Evolutionary conservation across 805 yeast species (phyloP).

Genomic region (Zygoascus biomembranicola): DNA sequence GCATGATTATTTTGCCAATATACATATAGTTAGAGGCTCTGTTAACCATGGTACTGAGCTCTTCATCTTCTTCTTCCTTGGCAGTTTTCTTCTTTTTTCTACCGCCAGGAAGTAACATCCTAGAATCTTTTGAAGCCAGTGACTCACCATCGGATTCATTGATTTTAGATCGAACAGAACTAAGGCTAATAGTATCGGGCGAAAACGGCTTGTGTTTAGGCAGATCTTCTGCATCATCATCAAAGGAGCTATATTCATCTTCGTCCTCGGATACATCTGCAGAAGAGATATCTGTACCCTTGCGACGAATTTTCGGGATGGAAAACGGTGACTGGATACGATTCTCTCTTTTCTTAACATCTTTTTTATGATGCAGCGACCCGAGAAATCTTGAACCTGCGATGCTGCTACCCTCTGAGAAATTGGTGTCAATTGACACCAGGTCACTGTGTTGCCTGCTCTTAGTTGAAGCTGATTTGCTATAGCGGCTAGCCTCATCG

Average conservation of each 20-base stretch:
- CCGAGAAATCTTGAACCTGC: neutral
- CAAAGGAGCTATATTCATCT: neutral
- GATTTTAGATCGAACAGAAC: neutral
- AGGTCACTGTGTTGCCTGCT: neutral
- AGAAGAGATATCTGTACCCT: neutral
- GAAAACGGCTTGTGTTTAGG: neutral
- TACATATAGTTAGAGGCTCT: constrained; percentile 70
- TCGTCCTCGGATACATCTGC: neutral
- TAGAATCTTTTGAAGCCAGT: constrained; percentile 1
- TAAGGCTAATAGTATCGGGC: neutral
- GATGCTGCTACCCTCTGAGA: neutral
- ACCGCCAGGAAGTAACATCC: neutral
- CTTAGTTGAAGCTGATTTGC: neutral
- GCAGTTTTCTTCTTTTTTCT: constrained; percentile 3
- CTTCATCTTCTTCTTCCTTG: constrained; percentile 23
- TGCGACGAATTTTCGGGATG: neutral
- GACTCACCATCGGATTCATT: neutral
- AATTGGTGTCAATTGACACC: neutral
- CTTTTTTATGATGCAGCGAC: neutral
- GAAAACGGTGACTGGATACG: neutral
- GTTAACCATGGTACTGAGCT: constrained; percentile 55
- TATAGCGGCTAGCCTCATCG: neutral
- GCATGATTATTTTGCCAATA: constrained; percentile 48
- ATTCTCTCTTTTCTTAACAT: neutral
- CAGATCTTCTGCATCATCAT: constrained; percentile 2